phyloP scores from a whole-genome alignment of 106 monocot species.

The Dactylorhiza incarnata region DNA sequence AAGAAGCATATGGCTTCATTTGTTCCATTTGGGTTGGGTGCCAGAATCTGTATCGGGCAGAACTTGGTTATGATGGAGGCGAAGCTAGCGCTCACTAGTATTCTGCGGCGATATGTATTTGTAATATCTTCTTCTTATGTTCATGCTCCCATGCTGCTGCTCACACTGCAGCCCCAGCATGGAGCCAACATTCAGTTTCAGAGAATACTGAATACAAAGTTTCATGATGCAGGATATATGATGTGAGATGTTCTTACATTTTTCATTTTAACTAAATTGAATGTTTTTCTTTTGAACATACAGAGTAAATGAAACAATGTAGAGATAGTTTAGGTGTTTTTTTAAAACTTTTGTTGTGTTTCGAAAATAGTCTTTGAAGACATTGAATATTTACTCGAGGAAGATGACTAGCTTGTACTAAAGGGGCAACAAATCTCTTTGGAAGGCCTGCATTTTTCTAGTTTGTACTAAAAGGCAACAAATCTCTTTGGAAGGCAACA shows the following conservation, averaged over 20 bases:
- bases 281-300: background rate
- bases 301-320: background rate
- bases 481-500: too few relatives aligned
- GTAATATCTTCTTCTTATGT: background rate
- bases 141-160: constrained; percentile 12
- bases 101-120: constrained; percentile 6
- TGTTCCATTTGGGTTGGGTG: constrained; percentile 8
- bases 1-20: constrained; percentile 3
- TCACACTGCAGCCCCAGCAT: constrained; percentile 13
- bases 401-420: too few relatives aligned
- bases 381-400: too few relatives aligned
- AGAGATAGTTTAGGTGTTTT: background rate
- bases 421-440: too few relatives aligned
- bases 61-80: constrained; percentile 9
- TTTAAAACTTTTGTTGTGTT: too few relatives aligned
- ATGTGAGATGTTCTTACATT: background rate
- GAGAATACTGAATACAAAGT: background rate
- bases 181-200: constrained; percentile 11
- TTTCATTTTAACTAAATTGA: background rate
- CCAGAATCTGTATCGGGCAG: constrained; percentile 7
- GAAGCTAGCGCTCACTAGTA: constrained; percentile 1
- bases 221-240: background rate
- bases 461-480: too few relatives aligned
- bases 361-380: too few relatives aligned
- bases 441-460: too few relatives aligned